Conservation (phyloP, 108 stramenopile species). For the Nitzschia sp. region DNA sequence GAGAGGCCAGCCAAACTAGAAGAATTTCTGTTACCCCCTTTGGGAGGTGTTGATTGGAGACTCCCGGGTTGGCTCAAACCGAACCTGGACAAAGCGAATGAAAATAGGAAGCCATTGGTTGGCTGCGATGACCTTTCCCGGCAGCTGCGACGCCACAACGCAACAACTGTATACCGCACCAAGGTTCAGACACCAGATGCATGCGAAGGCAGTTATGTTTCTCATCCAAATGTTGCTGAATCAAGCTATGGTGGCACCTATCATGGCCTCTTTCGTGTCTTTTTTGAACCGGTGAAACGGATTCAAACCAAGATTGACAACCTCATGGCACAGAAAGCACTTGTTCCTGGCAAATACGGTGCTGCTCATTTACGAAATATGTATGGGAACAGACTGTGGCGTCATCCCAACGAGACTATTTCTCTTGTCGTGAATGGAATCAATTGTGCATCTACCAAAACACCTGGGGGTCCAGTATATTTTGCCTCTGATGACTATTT, state of each 20-base stretch:
- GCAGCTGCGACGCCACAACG: background rate
- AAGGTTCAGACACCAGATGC: constrained; percentile 29
- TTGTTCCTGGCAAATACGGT: constrained; percentile 37
- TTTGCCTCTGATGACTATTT: constrained; percentile 37
- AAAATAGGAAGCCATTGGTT: background rate
- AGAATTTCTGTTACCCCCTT: constrained; percentile 48
- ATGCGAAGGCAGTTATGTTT: constrained; percentile 18
- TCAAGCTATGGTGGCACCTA: constrained; percentile 29
- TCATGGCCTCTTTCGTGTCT: constrained; percentile 31
- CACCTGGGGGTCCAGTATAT: constrained; percentile 32
- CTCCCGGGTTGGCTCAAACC: constrained; percentile 22
- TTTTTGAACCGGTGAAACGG: constrained; percentile 34
- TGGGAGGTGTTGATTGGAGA: constrained; percentile 38
- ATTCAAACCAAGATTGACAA: constrained; percentile 15
- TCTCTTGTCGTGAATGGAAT: constrained; percentile 30
- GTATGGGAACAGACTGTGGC: constrained; percentile 31
- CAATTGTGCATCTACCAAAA: constrained; percentile 38
- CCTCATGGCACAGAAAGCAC: constrained; percentile 15
- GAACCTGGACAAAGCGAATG: background rate
- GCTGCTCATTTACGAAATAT: constrained; percentile 38
- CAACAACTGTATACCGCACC: background rate
- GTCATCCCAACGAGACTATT: constrained; percentile 14
- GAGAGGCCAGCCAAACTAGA: constrained; percentile 38
- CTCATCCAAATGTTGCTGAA: constrained; percentile 7
- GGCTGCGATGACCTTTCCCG: background rate